phyloP scores from a whole-genome alignment of 2,329 filamentous ascomycete genomes.

The Rhytidhysteron rufulum region DNA sequence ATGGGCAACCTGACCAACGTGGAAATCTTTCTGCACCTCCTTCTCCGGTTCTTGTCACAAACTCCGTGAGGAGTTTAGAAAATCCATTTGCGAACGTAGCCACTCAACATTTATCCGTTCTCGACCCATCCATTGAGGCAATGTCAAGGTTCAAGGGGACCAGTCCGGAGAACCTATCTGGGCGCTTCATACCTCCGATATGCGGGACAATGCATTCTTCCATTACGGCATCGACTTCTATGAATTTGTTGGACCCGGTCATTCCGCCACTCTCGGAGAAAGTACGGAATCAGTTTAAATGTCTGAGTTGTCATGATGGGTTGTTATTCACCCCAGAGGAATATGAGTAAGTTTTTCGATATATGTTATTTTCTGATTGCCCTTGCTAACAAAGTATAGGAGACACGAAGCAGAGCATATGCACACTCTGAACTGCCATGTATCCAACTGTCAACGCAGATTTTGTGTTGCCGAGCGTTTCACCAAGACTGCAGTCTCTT shows the following conservation, averaged over 20 bases:
- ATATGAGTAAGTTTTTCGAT: slow-evolving; percentile 2
- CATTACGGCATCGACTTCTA: slow-evolving; percentile 12
- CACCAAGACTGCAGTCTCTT: neutral
- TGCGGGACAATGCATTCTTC: slow-evolving; percentile 14
- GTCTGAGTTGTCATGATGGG: slow-evolving; percentile 17
- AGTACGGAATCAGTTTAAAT: slow-evolving; percentile 16
- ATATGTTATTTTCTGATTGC: neutral
- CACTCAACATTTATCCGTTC: no score
- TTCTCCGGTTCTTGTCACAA: neutral
- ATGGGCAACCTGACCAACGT: neutral
- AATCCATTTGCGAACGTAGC: no score
- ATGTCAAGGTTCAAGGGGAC: neutral
- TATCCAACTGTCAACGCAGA: slow-evolving; percentile 16
- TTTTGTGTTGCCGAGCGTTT: slow-evolving; percentile 17
- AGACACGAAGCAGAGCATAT: slow-evolving; percentile 23
- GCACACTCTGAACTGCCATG: slow-evolving; percentile 16
- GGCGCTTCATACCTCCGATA: neutral
- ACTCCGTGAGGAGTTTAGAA: neutral
- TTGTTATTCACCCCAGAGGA: slow-evolving; percentile 23
- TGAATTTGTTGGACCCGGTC: slow-evolving; percentile 11
- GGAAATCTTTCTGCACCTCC: neutral
- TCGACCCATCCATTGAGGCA: no score
- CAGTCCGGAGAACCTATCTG: neutral
- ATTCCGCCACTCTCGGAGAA: slow-evolving; percentile 3
- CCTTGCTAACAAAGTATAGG: neutral